Evolutionary conservation across 2,329 filamentous ascomycete genomes (phyloP), one percentile per base, ranked within the genome.

Genomic region (Aspergillus transmontanensis): DNA sequence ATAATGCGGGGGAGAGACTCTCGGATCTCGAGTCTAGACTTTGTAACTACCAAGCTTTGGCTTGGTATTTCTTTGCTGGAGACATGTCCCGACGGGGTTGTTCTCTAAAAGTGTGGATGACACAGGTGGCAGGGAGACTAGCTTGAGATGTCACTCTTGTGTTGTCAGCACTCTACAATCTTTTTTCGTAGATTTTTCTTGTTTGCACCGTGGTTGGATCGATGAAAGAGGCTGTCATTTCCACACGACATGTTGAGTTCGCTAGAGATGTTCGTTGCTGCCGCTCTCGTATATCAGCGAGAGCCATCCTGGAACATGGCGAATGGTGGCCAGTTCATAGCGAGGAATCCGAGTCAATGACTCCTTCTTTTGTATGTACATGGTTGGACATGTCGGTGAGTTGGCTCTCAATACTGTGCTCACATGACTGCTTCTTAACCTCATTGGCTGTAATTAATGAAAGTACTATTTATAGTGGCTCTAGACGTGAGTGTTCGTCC

Each of bases 271-370:
- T 36, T 53, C n/a, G 16, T 23, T 23, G 51, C 32, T 23, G 51
- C n/a, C 11, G 12, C 11, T 28, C 51, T 55, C 32, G 51, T 39
- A 55, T 55, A 36, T 39, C 21, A 4, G 36, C n/a, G 51, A 36
- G 51, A 21, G 51, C 21, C n/a, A 46, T 56, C 58, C 56, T 66
- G 56, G 62, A 69, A 69, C 67, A 39, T 67, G 60, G 57, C 67
- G 64, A 69, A 66, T 69, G 48, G 46, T 12, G 21, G 41, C 30
- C 14, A 59, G 39, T 46, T 36, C 30, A 53, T 59, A 62, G 57
- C 63, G 63, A 63, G 58, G 34, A 43, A 19, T 14, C 30, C 28
- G 45, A 41, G 14, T 45, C 39, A 26, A 21, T 48, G 54, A 32
- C 32, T 45, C 21, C 34, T 50, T 21, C 30, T 50, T 19, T 39